phyloP scores from a whole-genome alignment of 805 yeast genomes.

The Metschnikowia anglica region DNA sequence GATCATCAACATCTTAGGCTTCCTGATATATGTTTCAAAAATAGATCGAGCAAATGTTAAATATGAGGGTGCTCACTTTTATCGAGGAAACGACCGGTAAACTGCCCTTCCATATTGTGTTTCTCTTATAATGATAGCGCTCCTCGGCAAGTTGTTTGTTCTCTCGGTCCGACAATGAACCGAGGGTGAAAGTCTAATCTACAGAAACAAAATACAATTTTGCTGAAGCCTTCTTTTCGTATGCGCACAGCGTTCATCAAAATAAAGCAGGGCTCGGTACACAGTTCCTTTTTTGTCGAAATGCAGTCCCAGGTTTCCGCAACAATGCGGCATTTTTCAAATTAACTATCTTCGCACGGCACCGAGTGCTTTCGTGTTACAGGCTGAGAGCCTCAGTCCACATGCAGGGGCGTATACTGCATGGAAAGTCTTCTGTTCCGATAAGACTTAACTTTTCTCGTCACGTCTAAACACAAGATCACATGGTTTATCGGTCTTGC shows the following conservation, averaged over 20 bases:
- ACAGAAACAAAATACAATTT: not conserved
- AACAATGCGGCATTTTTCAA: constrained; percentile 12
- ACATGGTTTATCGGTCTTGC: not conserved
- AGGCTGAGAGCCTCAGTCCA: constrained; percentile 2
- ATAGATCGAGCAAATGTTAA: too few relatives aligned
- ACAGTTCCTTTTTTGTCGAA: constrained; percentile 3
- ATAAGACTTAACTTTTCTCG: too few relatives aligned
- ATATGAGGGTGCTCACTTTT: too few relatives aligned
- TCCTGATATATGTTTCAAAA: too few relatives aligned
- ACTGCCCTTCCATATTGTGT: too few relatives aligned
- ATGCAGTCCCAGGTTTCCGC: constrained; percentile 1
- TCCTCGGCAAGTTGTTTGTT: too few relatives aligned
- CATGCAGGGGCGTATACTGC: constrained; percentile 1
- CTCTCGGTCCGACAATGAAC: too few relatives aligned
- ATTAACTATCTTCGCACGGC: constrained; percentile 11
- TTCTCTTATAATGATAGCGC: too few relatives aligned
- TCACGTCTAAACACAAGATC: not conserved
- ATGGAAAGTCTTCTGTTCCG: not conserved
- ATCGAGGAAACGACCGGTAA: too few relatives aligned
- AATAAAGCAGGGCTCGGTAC: not conserved
- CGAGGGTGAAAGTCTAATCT: too few relatives aligned
- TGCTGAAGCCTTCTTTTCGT: not conserved
- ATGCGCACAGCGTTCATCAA: too few relatives aligned
- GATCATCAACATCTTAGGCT: too few relatives aligned
- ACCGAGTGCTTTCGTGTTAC: constrained; percentile 4